Evolutionary conservation across 2,329 filamentous ascomycete genomes (phyloP).

Genomic region (Leptographium wingfieldii): DNA sequence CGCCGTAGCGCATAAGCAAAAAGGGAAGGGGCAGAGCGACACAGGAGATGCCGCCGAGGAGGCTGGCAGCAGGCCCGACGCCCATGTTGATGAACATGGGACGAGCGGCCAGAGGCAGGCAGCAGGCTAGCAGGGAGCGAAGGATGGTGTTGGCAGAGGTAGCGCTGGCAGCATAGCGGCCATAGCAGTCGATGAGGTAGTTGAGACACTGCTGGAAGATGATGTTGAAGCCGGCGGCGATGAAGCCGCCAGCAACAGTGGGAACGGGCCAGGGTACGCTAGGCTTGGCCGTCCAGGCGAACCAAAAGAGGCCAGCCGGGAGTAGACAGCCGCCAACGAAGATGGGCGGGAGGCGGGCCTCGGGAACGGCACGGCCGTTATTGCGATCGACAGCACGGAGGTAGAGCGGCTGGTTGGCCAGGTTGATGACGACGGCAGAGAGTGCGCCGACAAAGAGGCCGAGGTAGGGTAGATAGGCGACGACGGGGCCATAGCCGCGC

Average conservation of each 20-base stretch:
- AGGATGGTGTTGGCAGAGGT: conserved; percentile 52
- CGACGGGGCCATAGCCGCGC: conserved; percentile 45
- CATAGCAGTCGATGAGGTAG: conserved; percentile 41
- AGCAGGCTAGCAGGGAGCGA: conserved; percentile 41
- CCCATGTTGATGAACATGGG: conserved; percentile 40
- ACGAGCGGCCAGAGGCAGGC: conserved; percentile 45
- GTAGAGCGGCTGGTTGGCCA: conserved; percentile 29
- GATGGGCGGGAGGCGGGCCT: conserved; percentile 31
- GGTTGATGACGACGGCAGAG: conserved; percentile 39
- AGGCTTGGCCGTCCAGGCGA: conserved; percentile 13
- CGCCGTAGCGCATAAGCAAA: conserved; percentile 15
- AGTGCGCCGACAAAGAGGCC: conserved; percentile 31
- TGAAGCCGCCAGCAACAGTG: conserved; percentile 18
- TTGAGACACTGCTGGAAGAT: conserved; percentile 36
- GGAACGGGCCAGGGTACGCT: conserved; percentile 9
- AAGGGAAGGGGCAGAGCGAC: conserved; percentile 38
- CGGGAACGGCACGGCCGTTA: conserved; percentile 21
- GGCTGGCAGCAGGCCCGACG: conserved; percentile 11
- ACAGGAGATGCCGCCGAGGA: conserved; percentile 22
- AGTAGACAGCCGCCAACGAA: conserved; percentile 29
- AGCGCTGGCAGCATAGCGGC: conserved; percentile 47
- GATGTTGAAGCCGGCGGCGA: conserved; percentile 32
- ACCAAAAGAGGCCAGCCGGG: conserved; percentile 25
- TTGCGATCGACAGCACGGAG: conserved; percentile 24
- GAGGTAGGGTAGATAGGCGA: conserved; percentile 45